Percentiles rank a stretch among this genome's conserved stretches.
Conservation (phyloP, 1,139 yeast genomes). For the Yamadazyma diospyri region DNA sequence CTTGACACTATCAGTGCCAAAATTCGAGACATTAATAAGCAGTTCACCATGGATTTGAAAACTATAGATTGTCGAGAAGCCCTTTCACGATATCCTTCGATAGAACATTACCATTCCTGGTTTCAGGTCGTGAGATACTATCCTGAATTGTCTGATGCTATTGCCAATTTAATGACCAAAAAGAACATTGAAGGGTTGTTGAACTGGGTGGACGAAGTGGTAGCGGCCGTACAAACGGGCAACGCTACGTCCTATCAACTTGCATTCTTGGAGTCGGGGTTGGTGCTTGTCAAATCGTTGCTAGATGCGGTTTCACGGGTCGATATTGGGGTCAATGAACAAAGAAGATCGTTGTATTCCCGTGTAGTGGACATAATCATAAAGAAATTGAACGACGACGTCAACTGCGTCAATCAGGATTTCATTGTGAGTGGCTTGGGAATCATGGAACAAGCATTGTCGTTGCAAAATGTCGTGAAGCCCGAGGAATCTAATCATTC, state of each 20-base stretch:
- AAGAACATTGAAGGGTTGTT: conserved; percentile 1
- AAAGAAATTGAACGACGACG: conserved; percentile 3
- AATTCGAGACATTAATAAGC: conserved; percentile 8
- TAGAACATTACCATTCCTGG: conserved; percentile 40
- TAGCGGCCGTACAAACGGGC: conserved; percentile 3
- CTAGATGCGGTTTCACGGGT: conserved; percentile 5
- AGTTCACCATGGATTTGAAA: conserved; percentile 16
- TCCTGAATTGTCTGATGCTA: conserved; percentile 47
- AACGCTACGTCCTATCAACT: background rate
- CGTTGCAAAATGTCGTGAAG: conserved; percentile 42
- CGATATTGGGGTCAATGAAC: background rate
- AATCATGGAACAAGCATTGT: conserved; percentile 47
- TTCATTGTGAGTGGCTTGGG: conserved; percentile 32
- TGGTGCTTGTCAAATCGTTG: conserved; percentile 8
- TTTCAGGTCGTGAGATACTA: conserved; percentile 46
- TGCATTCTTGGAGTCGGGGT: conserved; percentile 4
- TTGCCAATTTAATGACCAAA: conserved; percentile 44
- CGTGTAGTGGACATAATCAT: conserved; percentile 7
- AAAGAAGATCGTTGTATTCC: conserved; percentile 1
- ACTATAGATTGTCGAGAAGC: conserved; percentile 12
- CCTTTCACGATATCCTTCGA: conserved; percentile 27
- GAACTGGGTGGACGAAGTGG: background rate
- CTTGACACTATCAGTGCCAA: conserved; percentile 7
- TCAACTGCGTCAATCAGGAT: conserved; percentile 8
- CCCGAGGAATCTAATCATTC: conserved; percentile 17